Percentiles rank a stretch among this genome's conserved stretches.
Evolutionary conservation across 1,284 basidiomycete genomes (phyloP).

Genomic region (Pascua sp.): DNA sequence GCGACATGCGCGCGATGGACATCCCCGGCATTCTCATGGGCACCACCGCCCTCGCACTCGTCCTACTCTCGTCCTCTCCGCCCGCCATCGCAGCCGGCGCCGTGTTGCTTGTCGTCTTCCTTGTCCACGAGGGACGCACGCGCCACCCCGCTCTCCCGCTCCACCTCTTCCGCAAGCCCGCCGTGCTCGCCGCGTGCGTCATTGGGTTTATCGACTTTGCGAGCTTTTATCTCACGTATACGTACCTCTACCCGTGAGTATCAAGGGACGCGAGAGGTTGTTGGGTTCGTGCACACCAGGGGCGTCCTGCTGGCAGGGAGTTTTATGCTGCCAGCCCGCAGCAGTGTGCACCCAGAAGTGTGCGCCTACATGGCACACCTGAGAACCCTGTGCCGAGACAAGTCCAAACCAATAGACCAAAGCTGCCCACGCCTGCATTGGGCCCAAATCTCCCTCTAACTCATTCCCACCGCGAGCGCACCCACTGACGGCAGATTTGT

Average conservation of each 20-base stretch:
- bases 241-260: constrained; percentile 37
- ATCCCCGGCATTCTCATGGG: background rate
- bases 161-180: constrained; percentile 59
- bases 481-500: constrained; percentile 24
- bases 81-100: constrained; percentile 36
- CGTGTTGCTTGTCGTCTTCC: constrained; percentile 49
- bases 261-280: too few species aligned
- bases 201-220: constrained; percentile 71
- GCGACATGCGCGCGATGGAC: background rate
- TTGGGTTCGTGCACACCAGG: too few species aligned
- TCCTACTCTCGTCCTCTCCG: background rate
- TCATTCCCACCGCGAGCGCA: background rate
- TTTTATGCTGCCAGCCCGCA: too few species aligned
- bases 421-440: too few species aligned
- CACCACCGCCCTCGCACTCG: background rate
- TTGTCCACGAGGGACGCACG: constrained; percentile 50
- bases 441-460: too few species aligned
- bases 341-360: too few species aligned
- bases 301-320: too few species aligned
- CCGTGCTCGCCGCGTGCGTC: constrained; percentile 60
- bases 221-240: constrained; percentile 53
- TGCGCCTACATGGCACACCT: too few species aligned
- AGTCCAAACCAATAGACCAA: too few species aligned
- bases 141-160: constrained; percentile 54
- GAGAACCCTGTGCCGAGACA: too few species aligned